These are phyloP conservation scores for Starmerella geochares DNA, from an alignment of 805 yeast species.

Conservation along the genomic window DNA sequence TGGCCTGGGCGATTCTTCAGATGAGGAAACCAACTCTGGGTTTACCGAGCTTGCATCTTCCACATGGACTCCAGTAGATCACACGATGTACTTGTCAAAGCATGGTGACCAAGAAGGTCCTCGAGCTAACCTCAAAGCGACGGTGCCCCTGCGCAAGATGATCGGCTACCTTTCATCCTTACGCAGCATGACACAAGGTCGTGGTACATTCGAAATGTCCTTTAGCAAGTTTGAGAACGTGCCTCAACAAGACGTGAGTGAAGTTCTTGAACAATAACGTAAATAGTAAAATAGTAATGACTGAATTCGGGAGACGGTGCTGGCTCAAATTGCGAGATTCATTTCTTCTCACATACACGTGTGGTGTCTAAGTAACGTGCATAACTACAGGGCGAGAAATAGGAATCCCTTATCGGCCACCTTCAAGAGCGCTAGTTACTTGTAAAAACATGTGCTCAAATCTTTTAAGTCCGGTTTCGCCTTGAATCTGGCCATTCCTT, in stretches of 20 bases:
- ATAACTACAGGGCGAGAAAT: no score
- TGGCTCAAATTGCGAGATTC: no score
- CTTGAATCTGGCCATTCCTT: no score
- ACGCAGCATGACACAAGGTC: slow-evolving; percentile 79
- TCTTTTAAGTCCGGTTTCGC: no score
- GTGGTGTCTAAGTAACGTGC: background rate
- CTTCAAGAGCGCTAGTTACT: no score
- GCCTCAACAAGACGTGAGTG: slow-evolving; percentile 40
- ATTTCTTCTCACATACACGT: background rate
- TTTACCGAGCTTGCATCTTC: slow-evolving; percentile 38
- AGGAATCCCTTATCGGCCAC: no score
- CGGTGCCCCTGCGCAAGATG: slow-evolving; percentile 81
- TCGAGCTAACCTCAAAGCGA: slow-evolving; percentile 47
- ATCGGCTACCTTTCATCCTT: slow-evolving; percentile 72
- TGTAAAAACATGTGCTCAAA: no score
- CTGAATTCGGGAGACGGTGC: no score
- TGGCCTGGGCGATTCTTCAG: slow-evolving; percentile 55
- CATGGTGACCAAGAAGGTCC: slow-evolving; percentile 24
- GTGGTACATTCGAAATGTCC: slow-evolving; percentile 73
- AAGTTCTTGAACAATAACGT: slow-evolving; percentile 16
- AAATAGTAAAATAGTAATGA: background rate
- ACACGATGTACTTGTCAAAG: slow-evolving; percentile 37
- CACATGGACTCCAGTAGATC: slow-evolving; percentile 39
- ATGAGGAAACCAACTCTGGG: slow-evolving; percentile 21
- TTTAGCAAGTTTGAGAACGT: slow-evolving; percentile 65